A percentile compares a stretch with the other conserved stretches of the same genome.
Evolutionary conservation across 1,284 basidiomycete species (phyloP).

Genomic region (Cutaneotrichosporon sp.): DNA sequence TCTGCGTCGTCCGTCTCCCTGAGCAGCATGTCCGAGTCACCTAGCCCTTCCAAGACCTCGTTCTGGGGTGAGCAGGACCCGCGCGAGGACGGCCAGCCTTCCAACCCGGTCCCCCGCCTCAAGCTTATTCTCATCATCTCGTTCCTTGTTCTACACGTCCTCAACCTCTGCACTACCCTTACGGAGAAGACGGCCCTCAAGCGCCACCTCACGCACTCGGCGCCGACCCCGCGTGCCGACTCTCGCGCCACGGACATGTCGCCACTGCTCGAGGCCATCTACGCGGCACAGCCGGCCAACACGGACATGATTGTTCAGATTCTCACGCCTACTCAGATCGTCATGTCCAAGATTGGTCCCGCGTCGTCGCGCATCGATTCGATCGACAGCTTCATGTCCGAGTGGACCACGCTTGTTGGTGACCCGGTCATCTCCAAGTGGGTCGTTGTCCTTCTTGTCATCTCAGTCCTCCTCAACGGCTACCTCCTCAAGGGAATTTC

Average conservation of each 20-base stretch:
- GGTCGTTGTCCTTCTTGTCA: conserved; percentile 82
- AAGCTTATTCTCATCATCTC: conserved; percentile 86
- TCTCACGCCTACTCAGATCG: conserved; percentile 61
- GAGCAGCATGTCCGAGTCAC: conserved; percentile 9
- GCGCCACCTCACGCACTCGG: conserved; percentile 52
- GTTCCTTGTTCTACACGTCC: conserved; percentile 80
- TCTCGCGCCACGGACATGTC: conserved; percentile 56
- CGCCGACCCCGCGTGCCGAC: conserved; percentile 35
- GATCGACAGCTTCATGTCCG: conserved; percentile 82
- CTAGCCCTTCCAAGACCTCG: conserved; percentile 7
- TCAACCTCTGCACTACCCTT: conserved; percentile 90
- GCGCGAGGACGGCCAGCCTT: conserved; percentile 29
- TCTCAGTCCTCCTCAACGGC: conserved; percentile 87
- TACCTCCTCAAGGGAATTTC: conserved; percentile 78
- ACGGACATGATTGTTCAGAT: conserved; percentile 65
- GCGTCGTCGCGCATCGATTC: conserved; percentile 47
- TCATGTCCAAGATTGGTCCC: conserved; percentile 39
- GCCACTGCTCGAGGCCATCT: conserved; percentile 59
- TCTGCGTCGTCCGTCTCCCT: conserved; percentile 15
- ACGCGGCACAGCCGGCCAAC: conserved; percentile 49
- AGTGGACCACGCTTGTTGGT: conserved; percentile 92
- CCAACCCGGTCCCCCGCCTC: conserved; percentile 78
- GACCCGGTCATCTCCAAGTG: conserved; percentile 94
- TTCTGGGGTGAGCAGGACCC: conserved; percentile 12
- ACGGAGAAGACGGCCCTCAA: conserved; percentile 65